Evolutionary conservation across 2,329 filamentous ascomycete genomes (phyloP).

Genomic region (Akanthomyces dipterigenus): DNA sequence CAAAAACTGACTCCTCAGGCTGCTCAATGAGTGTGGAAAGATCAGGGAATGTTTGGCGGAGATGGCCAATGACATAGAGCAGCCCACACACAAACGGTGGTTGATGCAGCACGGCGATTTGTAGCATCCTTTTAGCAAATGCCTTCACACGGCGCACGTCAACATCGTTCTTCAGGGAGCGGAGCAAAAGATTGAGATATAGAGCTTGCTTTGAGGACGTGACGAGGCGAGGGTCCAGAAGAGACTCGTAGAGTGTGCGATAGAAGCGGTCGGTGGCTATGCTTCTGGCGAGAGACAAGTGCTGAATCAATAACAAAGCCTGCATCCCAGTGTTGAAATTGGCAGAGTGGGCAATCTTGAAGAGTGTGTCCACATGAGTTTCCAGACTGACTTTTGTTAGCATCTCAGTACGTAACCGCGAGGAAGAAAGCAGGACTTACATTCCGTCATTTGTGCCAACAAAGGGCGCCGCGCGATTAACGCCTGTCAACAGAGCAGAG

Average conservation of each 20-base stretch:
- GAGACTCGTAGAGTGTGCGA: conserved; percentile 87
- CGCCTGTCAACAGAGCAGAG: conserved; percentile 83
- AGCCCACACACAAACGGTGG: conserved; percentile 88
- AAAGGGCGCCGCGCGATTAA: conserved; percentile 94
- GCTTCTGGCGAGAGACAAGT: conserved; percentile 75
- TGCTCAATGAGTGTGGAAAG: conserved; percentile 73
- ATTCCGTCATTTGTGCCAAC: conserved; percentile 71
- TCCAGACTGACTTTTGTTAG: conserved; percentile 52
- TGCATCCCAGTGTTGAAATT: conserved; percentile 99
- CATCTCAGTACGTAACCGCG: neutral
- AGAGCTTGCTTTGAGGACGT: conserved; percentile 91
- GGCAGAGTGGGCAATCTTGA: conserved; percentile 91
- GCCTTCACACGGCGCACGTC: conserved; percentile 89
- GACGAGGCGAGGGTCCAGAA: conserved; percentile 81
- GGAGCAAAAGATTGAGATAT: conserved; percentile 87
- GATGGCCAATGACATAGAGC: conserved; percentile 80
- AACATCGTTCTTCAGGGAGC: conserved; percentile 82
- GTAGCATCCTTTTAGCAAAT: conserved; percentile 88
- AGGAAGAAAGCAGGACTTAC: conserved; percentile 37
- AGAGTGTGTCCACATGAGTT: conserved; percentile 86
- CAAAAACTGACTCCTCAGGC: conserved; percentile 61
- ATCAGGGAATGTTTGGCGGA: conserved; percentile 73
- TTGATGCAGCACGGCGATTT: conserved; percentile 81
- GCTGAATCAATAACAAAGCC: conserved; percentile 89
- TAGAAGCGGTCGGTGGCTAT: conserved; percentile 88